A percentile compares a stretch with the other conserved stretches of the same genome.
These are phyloP conservation scores for Backusella psychrophila DNA, from an alignment of 192 early-diverging fungal species.

Conservation along the genomic window DNA sequence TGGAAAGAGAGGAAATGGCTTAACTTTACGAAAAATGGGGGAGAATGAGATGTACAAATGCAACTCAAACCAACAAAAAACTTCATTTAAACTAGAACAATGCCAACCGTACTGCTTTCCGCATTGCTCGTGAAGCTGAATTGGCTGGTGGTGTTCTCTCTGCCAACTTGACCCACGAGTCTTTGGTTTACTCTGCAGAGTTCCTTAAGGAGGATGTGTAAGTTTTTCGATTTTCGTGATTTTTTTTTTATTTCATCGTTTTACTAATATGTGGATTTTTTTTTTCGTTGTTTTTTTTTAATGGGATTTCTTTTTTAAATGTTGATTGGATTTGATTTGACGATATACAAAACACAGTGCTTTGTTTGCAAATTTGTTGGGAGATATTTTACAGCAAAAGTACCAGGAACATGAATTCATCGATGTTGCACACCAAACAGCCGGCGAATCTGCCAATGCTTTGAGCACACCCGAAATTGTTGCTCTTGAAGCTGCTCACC, in stretches of 20 bases:
- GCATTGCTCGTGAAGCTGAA: conserved; percentile 88
- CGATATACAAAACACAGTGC: conserved; percentile 31
- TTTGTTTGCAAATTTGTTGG: conserved; percentile 82
- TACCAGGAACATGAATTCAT: conserved; percentile 87
- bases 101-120: conserved; percentile 78
- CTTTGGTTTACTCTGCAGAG: conserved; percentile 79
- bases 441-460: conserved; percentile 65
- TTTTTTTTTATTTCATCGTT: neutral
- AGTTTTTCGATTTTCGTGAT: conserved; percentile 26
- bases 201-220: conserved; percentile 91
- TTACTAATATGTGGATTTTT: neutral
- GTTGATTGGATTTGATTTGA: neutral
- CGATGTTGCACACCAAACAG: conserved; percentile 60
- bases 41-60: neutral
- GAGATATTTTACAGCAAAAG: conserved; percentile 74
- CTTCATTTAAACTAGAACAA: conserved; percentile 58
- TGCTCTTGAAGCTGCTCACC: conserved; percentile 80
- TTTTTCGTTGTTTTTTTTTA: neutral
- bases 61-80: neutral
- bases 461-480: conserved; percentile 60
- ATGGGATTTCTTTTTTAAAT: neutral
- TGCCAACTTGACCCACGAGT: conserved; percentile 80
- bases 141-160: conserved; percentile 84
- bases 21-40: too few species aligned
- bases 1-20: neutral